Evolutionary conservation across 306 rosid species (phyloP).

Genomic region (Medicago ruthenica): DNA sequence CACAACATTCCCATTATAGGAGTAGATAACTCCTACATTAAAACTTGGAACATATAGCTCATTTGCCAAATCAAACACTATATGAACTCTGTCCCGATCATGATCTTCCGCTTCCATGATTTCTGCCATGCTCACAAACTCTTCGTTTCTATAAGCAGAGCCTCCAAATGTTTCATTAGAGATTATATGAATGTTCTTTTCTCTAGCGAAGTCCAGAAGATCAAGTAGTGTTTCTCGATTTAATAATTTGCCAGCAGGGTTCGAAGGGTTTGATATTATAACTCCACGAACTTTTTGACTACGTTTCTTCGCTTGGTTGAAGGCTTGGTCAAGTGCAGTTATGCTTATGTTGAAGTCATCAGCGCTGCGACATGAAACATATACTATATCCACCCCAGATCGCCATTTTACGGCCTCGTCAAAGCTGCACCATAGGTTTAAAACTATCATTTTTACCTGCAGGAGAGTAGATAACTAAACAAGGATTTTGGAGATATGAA

Average conservation of each 20-base stretch:
- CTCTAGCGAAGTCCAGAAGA: constrained; percentile 88
- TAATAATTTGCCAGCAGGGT: constrained; percentile 74
- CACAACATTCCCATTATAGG: constrained; percentile 78
- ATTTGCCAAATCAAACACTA: constrained; percentile 75
- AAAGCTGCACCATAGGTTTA: constrained; percentile 65
- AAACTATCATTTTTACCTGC: constrained; percentile 42
- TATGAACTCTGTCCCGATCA: constrained; percentile 79
- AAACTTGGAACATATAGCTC: constrained; percentile 85
- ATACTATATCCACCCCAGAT: constrained; percentile 75
- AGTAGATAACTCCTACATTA: constrained; percentile 73
- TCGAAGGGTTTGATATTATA: constrained; percentile 79
- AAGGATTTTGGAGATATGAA: constrained; percentile 35
- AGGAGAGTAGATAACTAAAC: constrained; percentile 11
- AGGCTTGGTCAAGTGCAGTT: constrained; percentile 73
- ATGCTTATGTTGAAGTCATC: constrained; percentile 71
- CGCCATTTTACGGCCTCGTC: constrained; percentile 79
- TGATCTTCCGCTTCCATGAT: constrained; percentile 67
- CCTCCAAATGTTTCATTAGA: constrained; percentile 77
- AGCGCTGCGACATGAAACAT: constrained; percentile 84
- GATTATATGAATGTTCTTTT: constrained; percentile 90
- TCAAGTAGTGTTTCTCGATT: constrained; percentile 62
- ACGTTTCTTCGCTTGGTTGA: constrained; percentile 86
- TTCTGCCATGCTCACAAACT: constrained; percentile 79
- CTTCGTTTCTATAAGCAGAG: constrained; percentile 56
- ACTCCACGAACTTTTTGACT: constrained; percentile 85